Conservation (phyloP, 345 rosid genomes). For the Sapria himalayana region DNA sequence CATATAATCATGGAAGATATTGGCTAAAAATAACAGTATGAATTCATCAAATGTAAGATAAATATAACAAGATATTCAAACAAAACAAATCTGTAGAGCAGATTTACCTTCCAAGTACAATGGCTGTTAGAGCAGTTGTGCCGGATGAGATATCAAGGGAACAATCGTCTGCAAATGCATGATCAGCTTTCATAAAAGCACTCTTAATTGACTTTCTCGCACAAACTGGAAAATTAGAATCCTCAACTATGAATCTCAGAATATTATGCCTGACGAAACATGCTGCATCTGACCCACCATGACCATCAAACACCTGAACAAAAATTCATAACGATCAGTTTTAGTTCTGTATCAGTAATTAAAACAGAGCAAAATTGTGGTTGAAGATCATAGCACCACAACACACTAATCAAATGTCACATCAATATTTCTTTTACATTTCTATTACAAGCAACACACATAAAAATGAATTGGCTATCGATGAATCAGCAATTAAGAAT, state of each 20-base stretch:
- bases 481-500: too few relatives aligned
- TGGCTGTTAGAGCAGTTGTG: conserved; percentile 15
- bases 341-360: too few relatives aligned
- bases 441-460: too few relatives aligned
- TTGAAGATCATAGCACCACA: too few relatives aligned
- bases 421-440: too few relatives aligned
- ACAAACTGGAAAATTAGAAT: conserved; percentile 9
- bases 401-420: too few relatives aligned
- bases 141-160: conserved; percentile 13
- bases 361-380: too few relatives aligned
- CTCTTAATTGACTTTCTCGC: conserved; percentile 11
- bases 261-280: conserved; percentile 9
- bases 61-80: too few relatives aligned
- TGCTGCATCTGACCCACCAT: conserved; percentile 17
- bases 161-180: conserved; percentile 10
- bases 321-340: conserved; percentile 7
- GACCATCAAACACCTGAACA: conserved; percentile 19
- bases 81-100: neutral
- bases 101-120: conserved; percentile 11
- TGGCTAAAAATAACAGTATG: too few relatives aligned
- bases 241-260: conserved; percentile 14
- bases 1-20: too few relatives aligned
- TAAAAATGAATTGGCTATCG: too few relatives aligned
- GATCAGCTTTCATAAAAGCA: conserved; percentile 17
- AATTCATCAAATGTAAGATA: too few relatives aligned